Percentiles rank a stretch among this genome's conserved stretches.
phyloP scores from a whole-genome alignment of 208 protist genomes.

The Crithidia acanthocephali region DNA sequence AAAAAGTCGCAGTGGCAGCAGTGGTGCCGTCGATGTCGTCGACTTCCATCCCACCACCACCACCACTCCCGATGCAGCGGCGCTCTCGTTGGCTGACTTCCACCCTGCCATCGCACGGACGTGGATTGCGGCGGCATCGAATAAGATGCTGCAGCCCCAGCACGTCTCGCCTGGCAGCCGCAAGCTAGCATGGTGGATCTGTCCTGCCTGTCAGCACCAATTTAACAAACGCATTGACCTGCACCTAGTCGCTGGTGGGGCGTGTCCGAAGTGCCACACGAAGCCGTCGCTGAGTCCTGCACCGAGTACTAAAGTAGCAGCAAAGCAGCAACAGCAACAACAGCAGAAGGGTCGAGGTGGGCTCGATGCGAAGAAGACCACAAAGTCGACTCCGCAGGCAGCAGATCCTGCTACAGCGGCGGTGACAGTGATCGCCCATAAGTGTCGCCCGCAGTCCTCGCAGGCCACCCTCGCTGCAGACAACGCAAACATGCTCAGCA shows the following conservation, averaged over 20 bases:
- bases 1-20: background rate
- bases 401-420: background rate
- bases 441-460: conserved; percentile 62
- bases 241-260: conserved; percentile 69
- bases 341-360: background rate
- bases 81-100: conserved; percentile 50
- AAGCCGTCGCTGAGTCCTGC: conserved; percentile 31
- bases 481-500: conserved; percentile 72
- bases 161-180: conserved; percentile 68
- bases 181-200: conserved; percentile 86
- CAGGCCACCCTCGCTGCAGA: conserved; percentile 38
- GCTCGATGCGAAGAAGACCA: background rate
- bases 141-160: conserved; percentile 82
- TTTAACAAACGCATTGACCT: conserved; percentile 78
- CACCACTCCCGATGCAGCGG: background rate
- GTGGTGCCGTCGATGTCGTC: too few species aligned
- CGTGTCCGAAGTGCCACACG: conserved; percentile 66
- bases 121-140: conserved; percentile 79
- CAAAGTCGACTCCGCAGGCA: background rate
- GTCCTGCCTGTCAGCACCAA: conserved; percentile 59
- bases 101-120: conserved; percentile 65
- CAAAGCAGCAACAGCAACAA: background rate
- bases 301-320: background rate
- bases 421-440: conserved; percentile 38
- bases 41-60: background rate